Percentiles rank a stretch among this genome's conserved stretches.
Conservation (phyloP, 2,329 filamentous ascomycete genomes). For the Arthrobotrys pseudoclavata region DNA sequence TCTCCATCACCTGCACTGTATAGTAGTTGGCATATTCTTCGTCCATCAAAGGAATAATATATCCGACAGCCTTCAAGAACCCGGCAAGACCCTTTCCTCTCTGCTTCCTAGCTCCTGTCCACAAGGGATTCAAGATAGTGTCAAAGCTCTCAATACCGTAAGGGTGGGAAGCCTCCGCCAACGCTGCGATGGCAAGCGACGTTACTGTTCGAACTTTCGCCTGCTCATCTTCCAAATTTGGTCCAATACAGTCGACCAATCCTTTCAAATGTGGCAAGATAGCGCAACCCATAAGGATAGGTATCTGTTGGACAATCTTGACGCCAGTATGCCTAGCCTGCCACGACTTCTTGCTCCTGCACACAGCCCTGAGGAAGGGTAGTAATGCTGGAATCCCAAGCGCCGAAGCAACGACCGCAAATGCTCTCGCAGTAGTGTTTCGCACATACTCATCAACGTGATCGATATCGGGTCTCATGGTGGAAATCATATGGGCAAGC, state of each 20-base stretch:
- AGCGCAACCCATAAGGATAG: slow-evolving; percentile 97
- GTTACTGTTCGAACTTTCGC: slow-evolving; percentile 98
- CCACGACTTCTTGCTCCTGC: slow-evolving; percentile 99
- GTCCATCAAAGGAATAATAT: slow-evolving; percentile 99
- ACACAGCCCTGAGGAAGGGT: slow-evolving; percentile 94
- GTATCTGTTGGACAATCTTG: slow-evolving; percentile 99
- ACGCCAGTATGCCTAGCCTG: slow-evolving; percentile 97
- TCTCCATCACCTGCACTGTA: slow-evolving; percentile 98
- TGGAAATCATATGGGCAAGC: slow-evolving; percentile 98
- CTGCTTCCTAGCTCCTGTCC: slow-evolving; percentile 96
- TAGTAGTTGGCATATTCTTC: slow-evolving; percentile 99
- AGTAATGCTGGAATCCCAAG: slow-evolving; percentile 94
- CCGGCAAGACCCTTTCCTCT: slow-evolving; percentile 94
- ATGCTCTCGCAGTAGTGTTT: slow-evolving; percentile 96
- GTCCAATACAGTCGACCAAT: slow-evolving; percentile 93
- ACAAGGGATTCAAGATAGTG: slow-evolving; percentile 94
- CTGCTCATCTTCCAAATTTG: slow-evolving; percentile 96
- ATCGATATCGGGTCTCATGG: slow-evolving; percentile 98
- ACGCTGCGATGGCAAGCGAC: slow-evolving; percentile 90
- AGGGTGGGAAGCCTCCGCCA: slow-evolving; percentile 95
- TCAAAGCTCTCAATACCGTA: slow-evolving; percentile 99
- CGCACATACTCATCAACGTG: slow-evolving; percentile 98
- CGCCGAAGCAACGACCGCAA: slow-evolving; percentile 95
- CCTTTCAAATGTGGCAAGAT: slow-evolving; percentile 95
- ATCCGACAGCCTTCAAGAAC: slow-evolving; percentile 96